Evolutionary conservation across 148 eudicot genomes (phyloP).

Genomic region (Rhododendron williamsianum): DNA sequence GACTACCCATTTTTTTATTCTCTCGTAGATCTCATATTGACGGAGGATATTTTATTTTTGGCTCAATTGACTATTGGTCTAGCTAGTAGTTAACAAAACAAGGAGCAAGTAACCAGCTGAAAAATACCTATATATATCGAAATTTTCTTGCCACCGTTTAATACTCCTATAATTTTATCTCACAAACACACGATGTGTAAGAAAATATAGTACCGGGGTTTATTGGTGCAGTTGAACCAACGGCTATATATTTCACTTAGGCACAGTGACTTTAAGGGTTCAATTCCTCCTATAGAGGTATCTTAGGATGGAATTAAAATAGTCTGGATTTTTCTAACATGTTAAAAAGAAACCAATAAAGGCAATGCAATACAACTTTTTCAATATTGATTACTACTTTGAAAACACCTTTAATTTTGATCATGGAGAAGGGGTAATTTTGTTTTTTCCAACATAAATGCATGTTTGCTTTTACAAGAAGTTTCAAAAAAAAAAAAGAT

Average conservation of each 20-base stretch:
- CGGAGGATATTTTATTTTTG: neutral
- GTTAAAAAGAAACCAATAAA: neutral
- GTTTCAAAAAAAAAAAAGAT: too few species aligned
- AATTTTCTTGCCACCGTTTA: too few species aligned
- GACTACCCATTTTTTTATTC: neutral
- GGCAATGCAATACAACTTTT: neutral
- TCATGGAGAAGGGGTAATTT: neutral
- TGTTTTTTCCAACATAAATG: neutral
- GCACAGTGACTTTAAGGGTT: too few species aligned
- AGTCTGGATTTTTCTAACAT: neutral
- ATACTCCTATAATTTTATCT: too few species aligned
- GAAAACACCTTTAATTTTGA: neutral
- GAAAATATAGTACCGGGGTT: too few species aligned
- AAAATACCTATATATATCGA: too few species aligned
- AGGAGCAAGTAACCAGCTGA: neutral
- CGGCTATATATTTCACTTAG: neutral
- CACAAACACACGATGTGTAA: too few species aligned
- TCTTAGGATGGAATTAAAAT: too few species aligned
- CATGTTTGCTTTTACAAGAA: too few species aligned
- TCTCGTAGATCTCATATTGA: neutral
- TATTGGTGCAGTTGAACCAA: neutral
- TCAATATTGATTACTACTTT: too few species aligned
- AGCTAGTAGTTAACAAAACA: neutral
- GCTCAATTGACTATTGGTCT: neutral
- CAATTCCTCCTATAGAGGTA: too few species aligned